These are phyloP conservation scores for Termitomyces sp. DNA, from an alignment of 768 basidiomycete species.

Conservation along the genomic window DNA sequence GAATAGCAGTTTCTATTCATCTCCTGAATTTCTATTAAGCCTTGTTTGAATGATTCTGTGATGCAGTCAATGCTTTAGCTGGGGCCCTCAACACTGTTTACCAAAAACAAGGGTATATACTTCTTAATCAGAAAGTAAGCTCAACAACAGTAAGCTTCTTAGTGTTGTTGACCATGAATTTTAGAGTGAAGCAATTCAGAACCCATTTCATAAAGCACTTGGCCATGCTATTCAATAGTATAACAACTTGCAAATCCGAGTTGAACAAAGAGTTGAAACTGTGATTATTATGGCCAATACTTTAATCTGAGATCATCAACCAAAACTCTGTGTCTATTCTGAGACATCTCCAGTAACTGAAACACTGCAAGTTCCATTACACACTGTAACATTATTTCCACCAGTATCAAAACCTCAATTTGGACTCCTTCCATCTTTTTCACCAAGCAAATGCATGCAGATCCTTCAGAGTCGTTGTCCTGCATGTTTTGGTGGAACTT, in stretches of 20 bases:
- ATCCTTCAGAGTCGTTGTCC: conserved; percentile 25
- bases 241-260: conserved; percentile 7
- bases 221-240: conserved; percentile 11
- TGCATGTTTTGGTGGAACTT: conserved; percentile 12
- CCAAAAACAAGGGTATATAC: conserved; percentile 13
- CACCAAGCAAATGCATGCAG: conserved; percentile 7
- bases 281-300: background rate
- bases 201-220: conserved; percentile 23
- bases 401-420: too few species aligned
- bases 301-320: background rate
- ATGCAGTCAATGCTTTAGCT: conserved; percentile 27
- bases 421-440: too few species aligned
- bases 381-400: too few species aligned
- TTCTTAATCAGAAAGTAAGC: conserved; percentile 16
- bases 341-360: background rate
- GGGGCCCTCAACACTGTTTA: conserved; percentile 26
- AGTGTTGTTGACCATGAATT: conserved; percentile 13
- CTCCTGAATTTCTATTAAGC: conserved; percentile 24
- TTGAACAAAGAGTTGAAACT: background rate
- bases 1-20: conserved; percentile 24
- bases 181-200: conserved; percentile 20
- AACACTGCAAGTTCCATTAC: too few species aligned
- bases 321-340: background rate
- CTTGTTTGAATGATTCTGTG: conserved; percentile 32
- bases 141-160: too few species aligned